Conservation (phyloP, 768 basidiomycete genomes). For the Pleurotus eryngii region DNA sequence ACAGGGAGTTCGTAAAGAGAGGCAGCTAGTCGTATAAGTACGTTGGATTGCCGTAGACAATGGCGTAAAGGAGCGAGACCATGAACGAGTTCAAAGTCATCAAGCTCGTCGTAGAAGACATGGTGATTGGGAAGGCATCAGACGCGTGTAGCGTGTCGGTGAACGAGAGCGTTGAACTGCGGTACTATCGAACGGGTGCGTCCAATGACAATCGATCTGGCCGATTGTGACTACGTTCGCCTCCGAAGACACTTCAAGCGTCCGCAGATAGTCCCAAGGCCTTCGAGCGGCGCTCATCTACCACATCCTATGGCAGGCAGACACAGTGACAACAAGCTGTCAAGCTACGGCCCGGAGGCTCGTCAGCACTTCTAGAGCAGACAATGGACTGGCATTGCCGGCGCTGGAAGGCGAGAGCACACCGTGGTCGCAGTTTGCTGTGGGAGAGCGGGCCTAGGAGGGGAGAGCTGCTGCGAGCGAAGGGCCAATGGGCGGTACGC, state of each 20-base stretch:
- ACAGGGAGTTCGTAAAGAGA: constrained; percentile 1
- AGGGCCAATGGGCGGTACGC: not conserved
- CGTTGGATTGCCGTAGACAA: constrained; percentile 8
- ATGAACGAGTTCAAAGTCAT: not conserved
- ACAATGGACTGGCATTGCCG: not conserved
- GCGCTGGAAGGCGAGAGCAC: not conserved
- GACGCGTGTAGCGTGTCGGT: not conserved
- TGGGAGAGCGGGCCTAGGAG: constrained; percentile 15
- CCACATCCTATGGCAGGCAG: not conserved
- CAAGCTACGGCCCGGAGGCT: not conserved
- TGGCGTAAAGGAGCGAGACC: constrained; percentile 4
- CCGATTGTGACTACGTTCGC: not conserved
- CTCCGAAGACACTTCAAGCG: not conserved
- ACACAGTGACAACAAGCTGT: not conserved
- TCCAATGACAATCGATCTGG: not conserved
- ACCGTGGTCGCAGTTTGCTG: not conserved
- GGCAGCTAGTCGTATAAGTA: constrained; percentile 2
- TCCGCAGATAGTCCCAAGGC: not conserved
- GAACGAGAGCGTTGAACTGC: too few species aligned
- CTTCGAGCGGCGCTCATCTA: not conserved
- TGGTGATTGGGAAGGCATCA: not conserved
- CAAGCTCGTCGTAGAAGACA: constrained; percentile 4
- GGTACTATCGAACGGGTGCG: too few species aligned
- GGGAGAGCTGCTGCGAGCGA: constrained; percentile 19
- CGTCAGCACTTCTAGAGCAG: not conserved